Conservation (phyloP, 2,329 filamentous ascomycete genomes). For the Davidsoniella australis region DNA sequence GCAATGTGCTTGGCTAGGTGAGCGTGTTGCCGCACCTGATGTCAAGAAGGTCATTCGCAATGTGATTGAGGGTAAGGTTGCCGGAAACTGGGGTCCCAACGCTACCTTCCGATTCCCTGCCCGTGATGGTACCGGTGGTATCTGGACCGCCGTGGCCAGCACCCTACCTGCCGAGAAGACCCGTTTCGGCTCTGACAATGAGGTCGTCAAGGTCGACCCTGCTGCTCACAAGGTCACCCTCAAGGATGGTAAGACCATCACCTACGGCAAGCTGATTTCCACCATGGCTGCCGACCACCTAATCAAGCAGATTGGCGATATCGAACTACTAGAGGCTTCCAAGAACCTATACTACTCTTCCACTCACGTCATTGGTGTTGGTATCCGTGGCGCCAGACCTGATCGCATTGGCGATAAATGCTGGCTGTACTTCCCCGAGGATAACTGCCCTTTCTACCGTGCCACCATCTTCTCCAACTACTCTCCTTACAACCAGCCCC, state of each 20-base stretch:
- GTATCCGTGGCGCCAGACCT: constrained; percentile 77
- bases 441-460: constrained; percentile 97
- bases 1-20: constrained; percentile 97
- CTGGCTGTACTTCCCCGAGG: constrained; percentile 99
- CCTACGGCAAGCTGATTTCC: constrained; percentile 82
- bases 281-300: constrained; percentile 93
- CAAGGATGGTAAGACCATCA: constrained; percentile 70
- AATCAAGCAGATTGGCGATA: constrained; percentile 71
- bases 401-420: constrained; percentile 98
- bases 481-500: constrained; percentile 93
- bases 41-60: constrained; percentile 88
- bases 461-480: constrained; percentile 99
- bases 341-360: constrained; percentile 94
- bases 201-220: constrained; percentile 75
- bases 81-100: constrained; percentile 96
- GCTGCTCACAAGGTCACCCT: constrained; percentile 69
- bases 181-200: constrained; percentile 68
- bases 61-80: constrained; percentile 87
- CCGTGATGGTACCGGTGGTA: constrained; percentile 86
- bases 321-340: constrained; percentile 49
- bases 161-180: constrained; percentile 87
- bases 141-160: constrained; percentile 94
- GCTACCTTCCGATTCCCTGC: constrained; percentile 97
- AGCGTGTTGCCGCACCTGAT: constrained; percentile 93
- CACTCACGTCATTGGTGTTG: constrained; percentile 93